Evolutionary conservation across 1,139 yeast genomes (phyloP).

Genomic region (Yamadazyma sp.): DNA sequence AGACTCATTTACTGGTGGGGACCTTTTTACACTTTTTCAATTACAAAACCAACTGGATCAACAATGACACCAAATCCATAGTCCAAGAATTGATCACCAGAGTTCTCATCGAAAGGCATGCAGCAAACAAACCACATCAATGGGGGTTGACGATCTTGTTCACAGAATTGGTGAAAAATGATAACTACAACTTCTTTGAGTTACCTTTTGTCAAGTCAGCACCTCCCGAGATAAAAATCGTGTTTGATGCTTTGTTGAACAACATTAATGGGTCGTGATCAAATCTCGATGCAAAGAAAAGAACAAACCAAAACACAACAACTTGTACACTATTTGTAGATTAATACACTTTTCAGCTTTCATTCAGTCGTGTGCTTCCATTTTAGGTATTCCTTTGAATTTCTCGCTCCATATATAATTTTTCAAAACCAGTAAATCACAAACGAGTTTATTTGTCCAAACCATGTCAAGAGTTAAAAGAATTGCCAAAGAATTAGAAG

Average conservation of each 20-base stretch:
- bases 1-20: conserved; percentile 86
- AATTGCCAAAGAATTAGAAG: conserved; percentile 85
- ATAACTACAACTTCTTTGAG: conserved; percentile 70
- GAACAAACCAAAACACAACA: not conserved
- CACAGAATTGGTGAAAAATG: conserved; percentile 72
- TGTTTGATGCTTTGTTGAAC: conserved; percentile 52
- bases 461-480: conserved; percentile 82
- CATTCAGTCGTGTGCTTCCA: no score
- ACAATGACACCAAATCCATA: conserved; percentile 40
- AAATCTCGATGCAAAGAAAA: no score
- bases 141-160: conserved; percentile 93
- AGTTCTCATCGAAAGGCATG: conserved; percentile 79
- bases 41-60: conserved; percentile 52
- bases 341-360: not conserved
- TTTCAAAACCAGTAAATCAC: no score
- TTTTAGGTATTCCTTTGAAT: no score
- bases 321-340: conserved; percentile 3
- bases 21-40: conserved; percentile 70
- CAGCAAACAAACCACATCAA: conserved; percentile 93
- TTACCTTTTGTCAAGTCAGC: conserved; percentile 71
- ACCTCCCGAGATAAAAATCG: conserved; percentile 58
- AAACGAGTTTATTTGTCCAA: not conserved
- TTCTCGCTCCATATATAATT: no score
- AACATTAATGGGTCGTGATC: conserved; percentile 33
- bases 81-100: conserved; percentile 85